Base-by-base conservation (phyloP, 176 grass and related monocot genomes). In the Pharus latifolius region DNA sequence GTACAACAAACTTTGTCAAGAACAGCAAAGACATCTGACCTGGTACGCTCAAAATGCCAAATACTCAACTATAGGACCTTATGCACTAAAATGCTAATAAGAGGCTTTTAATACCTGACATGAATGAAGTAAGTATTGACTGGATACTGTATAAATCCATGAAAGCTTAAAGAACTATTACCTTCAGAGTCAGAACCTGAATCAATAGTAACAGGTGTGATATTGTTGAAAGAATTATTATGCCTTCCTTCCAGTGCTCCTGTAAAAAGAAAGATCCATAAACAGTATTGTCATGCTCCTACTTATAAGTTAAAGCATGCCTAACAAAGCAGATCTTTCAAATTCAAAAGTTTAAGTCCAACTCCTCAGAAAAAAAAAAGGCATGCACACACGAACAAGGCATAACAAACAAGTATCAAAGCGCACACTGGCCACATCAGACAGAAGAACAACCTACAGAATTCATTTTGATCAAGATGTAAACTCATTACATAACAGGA, bases 111-210 rank as follows among this genome's bases (percentile, higher is more conserved):
- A 47, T 33, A 35, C 65, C 34, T 67, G 26, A 31, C 7, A 34
- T 10, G 9, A 45, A 82, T 11, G 61, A 57, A 28, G 43, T n/a
- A 75, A 75, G 22, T 44, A n/a, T 67, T 74, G 45, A 31, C 56
- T 57, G 31, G 34, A 71, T 56, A 56, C 50, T 63, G 32, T 58
- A n/a, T 41, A 70, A 30, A 47, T 15, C 49, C 22, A 60, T 55
- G 40, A 38, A 70, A 64, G 41, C 12, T 9, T 38, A 62, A 66
- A 54, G 13, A 22, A 43, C 3, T 19, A 25, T 65, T 84, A 96
- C 93, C 89, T 87, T 96, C 89, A 77, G 77, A 78, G 25, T 89
- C 88, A 34, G 80, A 88, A 53, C 87, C 88, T 23, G 80, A 84
- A 26, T 73, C 65, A 58, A 96, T 56, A 20, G 63, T 18, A 44